Evolutionary conservation across 768 basidiomycete species (phyloP).

Genomic region (Pholiota microspora): DNA sequence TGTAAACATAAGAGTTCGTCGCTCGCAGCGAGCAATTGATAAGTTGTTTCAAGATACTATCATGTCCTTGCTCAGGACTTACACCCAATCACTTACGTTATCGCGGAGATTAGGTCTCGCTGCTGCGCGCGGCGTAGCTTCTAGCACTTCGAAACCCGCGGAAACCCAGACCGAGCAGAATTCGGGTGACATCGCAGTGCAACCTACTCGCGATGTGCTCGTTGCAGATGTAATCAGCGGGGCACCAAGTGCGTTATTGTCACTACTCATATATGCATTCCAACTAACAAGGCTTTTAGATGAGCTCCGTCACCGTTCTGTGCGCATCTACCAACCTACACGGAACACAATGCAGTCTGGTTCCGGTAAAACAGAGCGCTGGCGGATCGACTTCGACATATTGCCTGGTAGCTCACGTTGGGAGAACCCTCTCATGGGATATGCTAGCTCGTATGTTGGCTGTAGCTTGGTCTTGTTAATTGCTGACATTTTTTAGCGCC

Average conservation of each 20-base stretch:
- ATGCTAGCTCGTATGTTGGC: slow-evolving; percentile 83
- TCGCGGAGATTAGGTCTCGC: slow-evolving; percentile 21
- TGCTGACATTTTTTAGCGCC: slow-evolving; percentile 48
- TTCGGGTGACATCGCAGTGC: slow-evolving; percentile 41
- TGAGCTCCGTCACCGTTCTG: slow-evolving; percentile 82
- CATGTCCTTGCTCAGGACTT: slow-evolving; percentile 60
- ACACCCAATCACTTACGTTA: slow-evolving; percentile 29
- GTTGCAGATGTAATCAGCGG: slow-evolving; percentile 84
- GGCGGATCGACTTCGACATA: slow-evolving; percentile 94
- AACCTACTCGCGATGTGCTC: slow-evolving; percentile 58
- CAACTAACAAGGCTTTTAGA: slow-evolving; percentile 37
- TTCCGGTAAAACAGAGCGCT: slow-evolving; percentile 77
- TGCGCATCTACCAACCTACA: slow-evolving; percentile 91
- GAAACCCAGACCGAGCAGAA: slow-evolving; percentile 30
- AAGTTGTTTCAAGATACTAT: neutral
- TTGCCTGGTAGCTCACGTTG: slow-evolving; percentile 89
- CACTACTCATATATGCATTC: neutral
- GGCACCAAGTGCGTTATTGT: slow-evolving; percentile 63
- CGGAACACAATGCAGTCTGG: slow-evolving; percentile 96
- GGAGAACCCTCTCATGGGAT: slow-evolving; percentile 99
- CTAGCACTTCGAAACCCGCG: slow-evolving; percentile 24
- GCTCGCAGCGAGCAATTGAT: neutral
- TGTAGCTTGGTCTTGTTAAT: neutral
- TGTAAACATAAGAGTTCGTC: neutral
- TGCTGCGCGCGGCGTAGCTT: slow-evolving; percentile 27